Conservation (phyloP, 805 yeast genomes). For the Metschnikowia baotianmanensis region DNA sequence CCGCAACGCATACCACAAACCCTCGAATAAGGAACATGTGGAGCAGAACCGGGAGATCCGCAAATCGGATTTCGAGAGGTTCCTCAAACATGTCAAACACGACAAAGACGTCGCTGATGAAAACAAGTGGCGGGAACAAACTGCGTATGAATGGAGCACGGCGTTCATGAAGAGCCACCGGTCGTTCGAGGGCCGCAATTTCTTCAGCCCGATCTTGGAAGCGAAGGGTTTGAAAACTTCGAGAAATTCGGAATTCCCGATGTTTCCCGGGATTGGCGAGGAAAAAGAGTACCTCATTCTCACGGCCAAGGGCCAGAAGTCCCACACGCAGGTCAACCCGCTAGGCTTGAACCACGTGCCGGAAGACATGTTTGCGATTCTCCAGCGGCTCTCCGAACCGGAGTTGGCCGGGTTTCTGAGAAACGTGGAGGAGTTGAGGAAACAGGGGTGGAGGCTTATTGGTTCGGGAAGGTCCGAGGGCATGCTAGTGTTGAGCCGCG, state of each 20-base stretch:
- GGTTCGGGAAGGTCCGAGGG: constrained; percentile 41
- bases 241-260: constrained; percentile 15
- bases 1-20: constrained; percentile 14
- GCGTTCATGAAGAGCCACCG: constrained; percentile 35
- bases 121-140: constrained; percentile 43
- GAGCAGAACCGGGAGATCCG: constrained; percentile 4
- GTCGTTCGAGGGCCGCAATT: constrained; percentile 40
- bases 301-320: constrained; percentile 34
- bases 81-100: constrained; percentile 43
- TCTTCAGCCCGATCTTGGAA: constrained; percentile 44
- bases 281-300: constrained; percentile 29
- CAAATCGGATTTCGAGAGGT: constrained; percentile 34
- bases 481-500: constrained; percentile 18
- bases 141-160: constrained; percentile 53
- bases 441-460: constrained; percentile 50
- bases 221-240: too few relatives aligned
- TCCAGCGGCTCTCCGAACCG: constrained; percentile 33
- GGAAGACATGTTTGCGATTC: constrained; percentile 43
- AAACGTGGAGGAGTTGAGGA: constrained; percentile 42
- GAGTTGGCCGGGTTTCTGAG: constrained; percentile 35
- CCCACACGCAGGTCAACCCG: constrained; percentile 36
- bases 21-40: background rate
- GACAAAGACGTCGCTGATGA: constrained; percentile 41
- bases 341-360: constrained; percentile 33
- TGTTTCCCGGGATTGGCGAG: constrained; percentile 18